Percentiles rank a stretch among this genome's conserved stretches.
These are phyloP conservation scores for Pseudogymnoascus sp. DNA, from an alignment of 2,329 filamentous ascomycete genomes.

Conservation along the genomic window DNA sequence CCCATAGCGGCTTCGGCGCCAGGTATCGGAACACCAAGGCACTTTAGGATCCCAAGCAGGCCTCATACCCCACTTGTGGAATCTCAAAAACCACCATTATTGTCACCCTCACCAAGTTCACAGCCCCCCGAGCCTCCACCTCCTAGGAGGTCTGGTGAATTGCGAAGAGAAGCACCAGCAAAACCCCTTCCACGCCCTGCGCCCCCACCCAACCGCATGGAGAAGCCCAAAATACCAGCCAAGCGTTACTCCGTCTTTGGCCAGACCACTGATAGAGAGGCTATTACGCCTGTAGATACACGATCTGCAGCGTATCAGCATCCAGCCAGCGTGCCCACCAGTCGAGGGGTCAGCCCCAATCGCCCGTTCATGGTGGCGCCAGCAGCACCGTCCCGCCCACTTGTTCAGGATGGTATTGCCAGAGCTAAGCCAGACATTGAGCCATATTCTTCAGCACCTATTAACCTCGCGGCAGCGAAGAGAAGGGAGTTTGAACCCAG, in stretches of 20 bases:
- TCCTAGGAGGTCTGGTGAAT: conserved; percentile 52
- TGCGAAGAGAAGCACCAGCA: conserved; percentile 37
- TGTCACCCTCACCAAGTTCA: conserved; percentile 29
- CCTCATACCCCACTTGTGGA: conserved; percentile 46
- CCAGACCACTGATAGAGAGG: background rate
- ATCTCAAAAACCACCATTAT: conserved; percentile 39
- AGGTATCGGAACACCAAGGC: conserved; percentile 31
- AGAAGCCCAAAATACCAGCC: conserved; percentile 59
- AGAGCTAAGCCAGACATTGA: background rate
- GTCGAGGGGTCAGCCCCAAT: conserved; percentile 1
- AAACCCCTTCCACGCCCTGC: conserved; percentile 22
- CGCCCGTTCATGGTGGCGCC: background rate
- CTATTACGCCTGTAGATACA: background rate
- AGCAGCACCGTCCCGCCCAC: background rate
- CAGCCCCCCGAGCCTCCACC: conserved; percentile 56
- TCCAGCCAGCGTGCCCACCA: background rate
- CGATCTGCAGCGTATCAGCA: background rate
- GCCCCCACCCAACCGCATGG: conserved; percentile 70
- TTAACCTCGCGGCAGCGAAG: background rate
- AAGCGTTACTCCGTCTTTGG: conserved; percentile 20
- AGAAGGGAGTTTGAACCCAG: background rate
- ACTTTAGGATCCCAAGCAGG: conserved; percentile 47
- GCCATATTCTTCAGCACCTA: background rate
- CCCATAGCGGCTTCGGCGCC: conserved; percentile 38
- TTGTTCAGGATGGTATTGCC: background rate